These are phyloP conservation scores for Glycyrrhiza uralensis DNA, from an alignment of 306 rosid species.

Conservation along the genomic window DNA sequence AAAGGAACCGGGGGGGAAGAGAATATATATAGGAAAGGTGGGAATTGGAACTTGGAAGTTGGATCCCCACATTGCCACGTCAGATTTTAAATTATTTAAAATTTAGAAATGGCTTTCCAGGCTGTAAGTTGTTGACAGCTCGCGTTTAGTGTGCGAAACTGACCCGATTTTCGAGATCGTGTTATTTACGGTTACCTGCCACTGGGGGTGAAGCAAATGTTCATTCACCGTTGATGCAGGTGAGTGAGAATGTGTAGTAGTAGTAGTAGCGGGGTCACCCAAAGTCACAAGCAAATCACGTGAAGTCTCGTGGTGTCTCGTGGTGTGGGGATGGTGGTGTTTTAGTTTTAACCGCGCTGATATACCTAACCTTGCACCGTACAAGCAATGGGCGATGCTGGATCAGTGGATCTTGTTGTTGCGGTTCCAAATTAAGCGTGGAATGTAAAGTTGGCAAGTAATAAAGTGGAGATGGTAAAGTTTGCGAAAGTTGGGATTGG, in stretches of 20 bases:
- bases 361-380: conserved; percentile 13
- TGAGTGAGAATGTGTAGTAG: no score
- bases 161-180: conserved; percentile 22
- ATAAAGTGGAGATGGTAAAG: background rate
- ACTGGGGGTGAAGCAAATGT: background rate
- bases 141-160: background rate
- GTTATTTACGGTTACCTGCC: conserved; percentile 29
- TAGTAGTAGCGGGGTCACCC: no score
- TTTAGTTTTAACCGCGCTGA: background rate
- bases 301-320: background rate
- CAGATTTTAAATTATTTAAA: background rate
- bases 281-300: conserved; percentile 22
- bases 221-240: background rate
- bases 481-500: background rate
- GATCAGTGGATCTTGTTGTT: no score
- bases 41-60: conserved; percentile 27
- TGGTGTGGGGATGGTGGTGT: background rate
- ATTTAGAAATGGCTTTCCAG: conserved; percentile 51
- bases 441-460: background rate
- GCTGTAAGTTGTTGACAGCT: conserved; percentile 76
- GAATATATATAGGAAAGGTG: conserved; percentile 25
- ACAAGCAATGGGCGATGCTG: background rate
- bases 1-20: background rate
- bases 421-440: background rate
- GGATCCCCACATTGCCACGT: conserved; percentile 51